Evolutionary conservation across 2,329 filamentous ascomycete species (phyloP).

Genomic region (Chaetothyriales sp.): DNA sequence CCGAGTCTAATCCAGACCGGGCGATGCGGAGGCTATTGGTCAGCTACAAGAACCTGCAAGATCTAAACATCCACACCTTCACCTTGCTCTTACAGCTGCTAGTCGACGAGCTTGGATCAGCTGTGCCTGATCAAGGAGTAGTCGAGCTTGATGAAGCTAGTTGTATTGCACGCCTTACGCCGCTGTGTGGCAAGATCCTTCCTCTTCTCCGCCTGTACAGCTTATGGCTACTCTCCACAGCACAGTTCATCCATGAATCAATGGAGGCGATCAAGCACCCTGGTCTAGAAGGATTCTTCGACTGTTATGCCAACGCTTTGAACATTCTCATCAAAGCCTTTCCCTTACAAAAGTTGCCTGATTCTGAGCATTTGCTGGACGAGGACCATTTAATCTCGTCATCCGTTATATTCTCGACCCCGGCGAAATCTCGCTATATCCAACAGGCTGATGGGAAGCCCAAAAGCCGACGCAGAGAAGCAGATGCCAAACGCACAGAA

Average conservation of each 20-base stretch:
- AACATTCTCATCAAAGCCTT: slow-evolving; percentile 46
- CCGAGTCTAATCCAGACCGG: not conserved
- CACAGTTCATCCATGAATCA: not conserved
- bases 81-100: slow-evolving; percentile 8
- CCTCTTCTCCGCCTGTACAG: slow-evolving; percentile 53
- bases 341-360: slow-evolving; percentile 39
- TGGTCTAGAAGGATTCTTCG: slow-evolving; percentile 30
- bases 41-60: slow-evolving; percentile 49
- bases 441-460: not conserved
- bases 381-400: slow-evolving; percentile 54
- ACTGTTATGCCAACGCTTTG: slow-evolving; percentile 47
- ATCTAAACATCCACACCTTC: slow-evolving; percentile 45
- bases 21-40: not conserved
- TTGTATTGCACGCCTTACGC: slow-evolving; percentile 31
- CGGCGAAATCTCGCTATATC: slow-evolving; percentile 20
- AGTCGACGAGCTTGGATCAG: slow-evolving; percentile 5
- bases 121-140: too few species aligned
- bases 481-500: slow-evolving; percentile 33
- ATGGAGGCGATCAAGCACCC: not conserved
- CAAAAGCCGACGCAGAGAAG: slow-evolving; percentile 4
- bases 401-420: slow-evolving; percentile 40
- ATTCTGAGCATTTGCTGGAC: slow-evolving; percentile 48
- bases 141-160: not conserved
- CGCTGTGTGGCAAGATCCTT: slow-evolving; percentile 44
- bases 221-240: slow-evolving; percentile 46